phyloP scores from a whole-genome alignment of 495 filamentous ascomycete species.

The Zalerion maritima region DNA sequence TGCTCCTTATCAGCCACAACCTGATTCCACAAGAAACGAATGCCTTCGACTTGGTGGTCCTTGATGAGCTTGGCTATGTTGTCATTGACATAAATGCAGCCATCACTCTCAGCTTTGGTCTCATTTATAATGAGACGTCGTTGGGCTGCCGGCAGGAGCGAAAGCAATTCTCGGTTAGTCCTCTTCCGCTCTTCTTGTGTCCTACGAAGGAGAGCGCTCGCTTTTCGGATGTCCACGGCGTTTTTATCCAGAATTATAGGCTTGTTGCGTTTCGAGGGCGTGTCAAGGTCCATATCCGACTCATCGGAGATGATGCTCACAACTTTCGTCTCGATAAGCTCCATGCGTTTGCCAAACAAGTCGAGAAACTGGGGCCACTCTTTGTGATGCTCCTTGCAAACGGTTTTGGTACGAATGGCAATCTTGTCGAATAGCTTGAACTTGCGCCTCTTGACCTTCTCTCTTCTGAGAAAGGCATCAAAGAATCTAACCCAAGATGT shows the following conservation, averaged over 20 bases:
- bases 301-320: no score
- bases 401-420: no score
- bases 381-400: no score
- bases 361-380: no score
- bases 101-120: constrained; percentile 42
- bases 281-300: neutral
- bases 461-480: no score
- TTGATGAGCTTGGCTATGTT: constrained; percentile 36
- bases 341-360: no score
- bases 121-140: constrained; percentile 51
- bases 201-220: constrained; percentile 26
- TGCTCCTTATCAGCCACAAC: constrained; percentile 31
- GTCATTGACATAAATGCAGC: constrained; percentile 34
- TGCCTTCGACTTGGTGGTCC: constrained; percentile 46
- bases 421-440: no score
- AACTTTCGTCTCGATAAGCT: no score
- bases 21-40: constrained; percentile 85
- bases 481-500: no score
- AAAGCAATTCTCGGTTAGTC: constrained; percentile 28
- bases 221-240: constrained; percentile 29
- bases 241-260: constrained; percentile 24
- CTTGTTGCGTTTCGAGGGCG: constrained; percentile 6
- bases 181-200: constrained; percentile 35
- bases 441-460: no score
- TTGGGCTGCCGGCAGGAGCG: constrained; percentile 12